phyloP scores from a whole-genome alignment of 2,329 filamentous ascomycete genomes.

The Trichoderma asperellum region DNA sequence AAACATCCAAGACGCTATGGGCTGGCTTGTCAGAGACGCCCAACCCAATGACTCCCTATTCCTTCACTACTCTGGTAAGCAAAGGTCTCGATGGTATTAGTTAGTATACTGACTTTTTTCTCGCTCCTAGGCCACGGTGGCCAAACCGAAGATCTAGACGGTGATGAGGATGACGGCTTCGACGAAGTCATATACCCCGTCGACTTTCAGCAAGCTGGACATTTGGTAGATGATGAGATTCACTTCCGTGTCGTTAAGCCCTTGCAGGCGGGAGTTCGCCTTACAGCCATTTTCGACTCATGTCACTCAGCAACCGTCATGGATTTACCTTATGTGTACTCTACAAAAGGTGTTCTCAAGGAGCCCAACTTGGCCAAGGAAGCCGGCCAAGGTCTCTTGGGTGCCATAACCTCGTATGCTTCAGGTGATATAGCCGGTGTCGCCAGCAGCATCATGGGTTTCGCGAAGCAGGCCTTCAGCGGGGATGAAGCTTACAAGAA shows the following conservation, averaged over 20 bases:
- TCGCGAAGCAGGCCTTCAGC: constrained; percentile 84
- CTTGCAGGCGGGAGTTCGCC: constrained; percentile 79
- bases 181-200: constrained; percentile 82
- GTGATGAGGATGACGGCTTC: constrained; percentile 76
- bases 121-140: constrained; percentile 68
- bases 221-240: constrained; percentile 80
- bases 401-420: constrained; percentile 76
- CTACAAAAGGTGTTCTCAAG: constrained; percentile 77
- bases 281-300: constrained; percentile 81
- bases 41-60: constrained; percentile 76
- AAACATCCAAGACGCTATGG: constrained; percentile 75
- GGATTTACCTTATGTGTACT: constrained; percentile 80
- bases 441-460: constrained; percentile 75
- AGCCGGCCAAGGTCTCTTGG: constrained; percentile 71
- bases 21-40: constrained; percentile 73
- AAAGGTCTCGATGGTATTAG: neutral
- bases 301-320: constrained; percentile 79
- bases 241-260: constrained; percentile 76
- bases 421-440: constrained; percentile 83
- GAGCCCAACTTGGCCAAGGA: constrained; percentile 82
- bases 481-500: constrained; percentile 80
- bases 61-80: constrained; percentile 71
- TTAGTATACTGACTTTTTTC: constrained; percentile 16
- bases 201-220: constrained; percentile 69
- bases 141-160: constrained; percentile 72